Percentiles rank a stretch among this genome's conserved stretches.
phyloP scores from a whole-genome alignment of 2,329 filamentous ascomycete genomes.

The Pseudopithomyces chartarum region DNA sequence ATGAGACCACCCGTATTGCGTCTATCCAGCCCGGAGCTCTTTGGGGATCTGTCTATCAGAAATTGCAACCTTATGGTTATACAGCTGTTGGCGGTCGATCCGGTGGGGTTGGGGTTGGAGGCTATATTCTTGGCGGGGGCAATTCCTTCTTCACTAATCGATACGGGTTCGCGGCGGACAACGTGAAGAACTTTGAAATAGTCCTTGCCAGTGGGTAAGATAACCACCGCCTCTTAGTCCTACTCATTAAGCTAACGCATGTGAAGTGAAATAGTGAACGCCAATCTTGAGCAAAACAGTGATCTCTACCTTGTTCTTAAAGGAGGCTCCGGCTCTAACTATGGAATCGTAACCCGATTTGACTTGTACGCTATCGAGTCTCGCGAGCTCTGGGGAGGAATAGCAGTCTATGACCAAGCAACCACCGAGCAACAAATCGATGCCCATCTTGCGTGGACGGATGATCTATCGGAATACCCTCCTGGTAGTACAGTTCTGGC shows the following conservation, averaged over 20 bases:
- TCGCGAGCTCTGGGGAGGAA: slow-evolving; percentile 42
- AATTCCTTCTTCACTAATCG: slow-evolving; percentile 15
- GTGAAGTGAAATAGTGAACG: slow-evolving; percentile 36
- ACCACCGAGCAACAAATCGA: slow-evolving; percentile 25
- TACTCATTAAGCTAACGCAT: too few relatives aligned
- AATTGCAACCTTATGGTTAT: slow-evolving; percentile 7
- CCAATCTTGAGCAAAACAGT: slow-evolving; percentile 29
- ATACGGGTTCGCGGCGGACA: slow-evolving; percentile 23
- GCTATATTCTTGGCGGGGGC: slow-evolving; percentile 22
- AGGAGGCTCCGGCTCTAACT: slow-evolving; percentile 45
- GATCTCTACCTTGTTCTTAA: slow-evolving; percentile 47
- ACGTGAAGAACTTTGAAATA: slow-evolving; percentile 30
- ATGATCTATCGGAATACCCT: background rate
- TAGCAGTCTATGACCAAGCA: slow-evolving; percentile 26
- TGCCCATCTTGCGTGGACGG: slow-evolving; percentile 24
- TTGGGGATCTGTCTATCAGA: slow-evolving; percentile 40
- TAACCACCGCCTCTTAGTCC: too few relatives aligned
- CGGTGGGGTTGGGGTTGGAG: slow-evolving; percentile 20
- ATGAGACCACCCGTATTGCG: slow-evolving; percentile 12
- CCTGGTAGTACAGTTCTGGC: background rate
- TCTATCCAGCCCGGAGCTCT: slow-evolving; percentile 22
- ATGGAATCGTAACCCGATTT: slow-evolving; percentile 46
- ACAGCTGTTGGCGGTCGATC: slow-evolving; percentile 17
- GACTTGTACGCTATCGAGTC: slow-evolving; percentile 35
- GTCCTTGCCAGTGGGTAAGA: slow-evolving; percentile 44